Base-by-base conservation (phyloP, 1,284 basidiomycete species). In the Meira miltonrushii region DNA sequence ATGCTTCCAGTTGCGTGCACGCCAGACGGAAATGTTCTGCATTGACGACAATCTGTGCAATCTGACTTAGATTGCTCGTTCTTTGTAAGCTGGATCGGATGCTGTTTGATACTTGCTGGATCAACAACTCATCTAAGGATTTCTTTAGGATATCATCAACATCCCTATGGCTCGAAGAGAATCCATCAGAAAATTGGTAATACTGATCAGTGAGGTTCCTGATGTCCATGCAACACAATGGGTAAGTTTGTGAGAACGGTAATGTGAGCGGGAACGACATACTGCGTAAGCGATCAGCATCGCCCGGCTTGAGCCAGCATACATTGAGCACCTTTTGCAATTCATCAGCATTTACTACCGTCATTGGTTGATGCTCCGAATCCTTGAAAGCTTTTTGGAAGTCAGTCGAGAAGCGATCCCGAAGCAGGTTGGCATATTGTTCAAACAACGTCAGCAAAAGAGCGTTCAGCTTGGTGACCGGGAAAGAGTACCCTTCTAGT, bases 231-330 rank as follows among this genome's bases (percentile, higher is more conserved):
- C 94, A 98, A 74, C 91, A 95, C 48, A 92, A 82, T 64, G 92
- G 91, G 78, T 96, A 97, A 0, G 90, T 89, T 75, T 91, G 89
- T 1, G 93, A 96, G 87, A 95, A 98, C 0, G 94, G 92, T 55
- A 98, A 83, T 15, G 84, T 84, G 58, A 89, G 82, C 1, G 93
- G 92, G 59, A 88, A 83, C 0, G 83, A 72, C 55, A 82, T 82
- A 68, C 91, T 93, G 61, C n/a, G 21, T 51, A 23, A 15, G 13
- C 47, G 33, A 0, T 60, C 66, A 4, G 64, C 66, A 48, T 75
- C 73, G 8, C 79, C 89, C 0, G 82, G 81, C 23, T 74, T 64
- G 23, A 98, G 81, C 90, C 92, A 97, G 40, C 94, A 90, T 0
- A 88, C 85, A 52, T 85, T 86, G 12, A 94, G 81, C 1, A 95